These are phyloP conservation scores for Nemania bipapillata DNA, from an alignment of 2,329 filamentous ascomycete genomes.

Conservation along the genomic window DNA sequence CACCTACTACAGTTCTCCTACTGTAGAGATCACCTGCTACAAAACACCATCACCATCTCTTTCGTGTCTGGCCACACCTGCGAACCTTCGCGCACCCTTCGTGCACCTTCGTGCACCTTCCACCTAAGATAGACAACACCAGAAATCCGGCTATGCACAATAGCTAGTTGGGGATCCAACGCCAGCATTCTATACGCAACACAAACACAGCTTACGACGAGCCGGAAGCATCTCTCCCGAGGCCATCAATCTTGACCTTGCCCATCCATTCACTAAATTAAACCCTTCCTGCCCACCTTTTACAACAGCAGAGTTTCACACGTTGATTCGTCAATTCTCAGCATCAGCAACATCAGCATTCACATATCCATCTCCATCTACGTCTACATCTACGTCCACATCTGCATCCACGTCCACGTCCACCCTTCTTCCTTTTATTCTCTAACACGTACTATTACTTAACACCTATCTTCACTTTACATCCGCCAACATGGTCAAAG, in stretches of 20 bases:
- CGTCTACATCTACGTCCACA: not conserved
- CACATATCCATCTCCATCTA: not conserved
- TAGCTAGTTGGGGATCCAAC: constrained; percentile 1
- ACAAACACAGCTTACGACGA: not conserved
- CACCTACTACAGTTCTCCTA: constrained; percentile 3
- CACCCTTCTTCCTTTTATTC: not conserved
- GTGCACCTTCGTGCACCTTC: constrained; percentile 47
- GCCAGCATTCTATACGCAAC: constrained; percentile 4
- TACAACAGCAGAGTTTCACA: not conserved
- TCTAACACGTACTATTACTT: not conserved
- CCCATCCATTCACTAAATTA: constrained; percentile 4
- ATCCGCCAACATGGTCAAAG: constrained; percentile 79
- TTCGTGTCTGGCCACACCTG: constrained; percentile 27
- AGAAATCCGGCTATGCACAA: constrained; percentile 1
- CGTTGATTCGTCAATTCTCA: constrained; percentile 29
- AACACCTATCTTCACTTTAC: constrained; percentile 14
- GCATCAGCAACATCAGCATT: not conserved
- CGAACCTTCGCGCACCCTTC: constrained; percentile 29
- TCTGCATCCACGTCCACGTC: not conserved
- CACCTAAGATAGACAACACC: constrained; percentile 12
- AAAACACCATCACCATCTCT: constrained; percentile 19
- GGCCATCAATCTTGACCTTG: not conserved
- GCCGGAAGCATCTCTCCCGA: not conserved
- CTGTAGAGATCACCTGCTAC: not conserved
- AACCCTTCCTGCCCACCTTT: constrained; percentile 8